A percentile compares a stretch with the other conserved stretches of the same genome.
phyloP scores from a whole-genome alignment of 2,329 filamentous ascomycete genomes.

The Dendryphion nanum region DNA sequence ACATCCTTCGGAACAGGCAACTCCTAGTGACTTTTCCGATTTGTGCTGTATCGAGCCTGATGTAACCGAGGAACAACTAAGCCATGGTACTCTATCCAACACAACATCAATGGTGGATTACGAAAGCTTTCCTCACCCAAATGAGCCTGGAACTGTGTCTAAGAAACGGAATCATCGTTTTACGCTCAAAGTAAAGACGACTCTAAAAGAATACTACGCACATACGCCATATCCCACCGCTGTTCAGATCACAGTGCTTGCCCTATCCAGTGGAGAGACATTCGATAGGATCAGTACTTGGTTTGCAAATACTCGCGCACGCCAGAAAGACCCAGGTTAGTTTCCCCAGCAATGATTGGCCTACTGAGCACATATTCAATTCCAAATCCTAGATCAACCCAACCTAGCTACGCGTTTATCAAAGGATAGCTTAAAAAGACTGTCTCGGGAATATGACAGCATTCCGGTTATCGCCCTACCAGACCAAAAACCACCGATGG shows the following conservation, averaged over 20 bases:
- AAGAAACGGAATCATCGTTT: neutral
- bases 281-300: neutral
- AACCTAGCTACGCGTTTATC: neutral
- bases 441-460: neutral
- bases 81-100: neutral
- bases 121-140: neutral
- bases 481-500: neutral
- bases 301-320: conserved; percentile 1
- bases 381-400: neutral
- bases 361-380: neutral
- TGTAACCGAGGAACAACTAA: neutral
- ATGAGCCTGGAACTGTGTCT: neutral
- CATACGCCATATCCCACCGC: neutral
- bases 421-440: conserved; percentile 2
- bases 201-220: neutral
- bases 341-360: too few relatives aligned
- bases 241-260: neutral
- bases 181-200: neutral
- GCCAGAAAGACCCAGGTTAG: neutral
- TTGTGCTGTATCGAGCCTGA: too few relatives aligned
- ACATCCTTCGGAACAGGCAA: too few relatives aligned
- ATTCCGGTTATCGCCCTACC: too few relatives aligned
- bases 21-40: too few relatives aligned
- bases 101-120: neutral
- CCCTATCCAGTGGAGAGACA: neutral